phyloP scores from a whole-genome alignment of 106 monocot species.

The Chionographis japonica region DNA sequence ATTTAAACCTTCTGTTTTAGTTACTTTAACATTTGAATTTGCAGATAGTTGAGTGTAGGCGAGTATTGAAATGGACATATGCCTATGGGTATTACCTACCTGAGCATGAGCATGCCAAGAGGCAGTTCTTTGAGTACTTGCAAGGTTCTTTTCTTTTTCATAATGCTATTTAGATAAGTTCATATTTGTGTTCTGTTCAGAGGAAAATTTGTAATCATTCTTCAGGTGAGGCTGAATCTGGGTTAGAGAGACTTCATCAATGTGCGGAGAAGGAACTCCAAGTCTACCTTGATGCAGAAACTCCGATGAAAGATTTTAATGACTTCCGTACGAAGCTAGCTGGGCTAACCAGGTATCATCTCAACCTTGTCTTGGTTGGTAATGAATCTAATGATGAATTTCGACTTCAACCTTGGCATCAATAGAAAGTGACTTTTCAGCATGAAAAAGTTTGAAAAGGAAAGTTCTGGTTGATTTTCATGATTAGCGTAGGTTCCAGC shows the following conservation, averaged over 20 bases:
- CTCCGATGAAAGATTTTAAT: conserved; percentile 71
- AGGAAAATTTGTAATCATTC: conserved; percentile 6
- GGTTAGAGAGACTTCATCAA: conserved; percentile 92
- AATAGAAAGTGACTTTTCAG: too few species aligned
- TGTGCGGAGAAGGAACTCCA: conserved; percentile 98
- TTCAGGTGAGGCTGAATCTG: conserved; percentile 97
- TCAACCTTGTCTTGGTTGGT: neutral
- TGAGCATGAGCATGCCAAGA: conserved; percentile 89
- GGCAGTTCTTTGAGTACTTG: conserved; percentile 93
- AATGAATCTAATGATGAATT: too few species aligned
- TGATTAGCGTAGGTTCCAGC: too few species aligned
- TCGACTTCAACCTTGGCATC: too few species aligned
- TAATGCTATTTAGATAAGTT: neutral
- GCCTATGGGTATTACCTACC: conserved; percentile 96
- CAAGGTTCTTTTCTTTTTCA: conserved; percentile 56
- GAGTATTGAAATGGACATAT: conserved; percentile 98
- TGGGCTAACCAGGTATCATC: conserved; percentile 77
- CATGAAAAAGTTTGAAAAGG: too few species aligned
- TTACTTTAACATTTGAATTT: neutral
- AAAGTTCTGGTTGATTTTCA: too few species aligned
- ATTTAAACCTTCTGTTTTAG: neutral
- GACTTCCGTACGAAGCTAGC: conserved; percentile 87
- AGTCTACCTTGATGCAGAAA: conserved; percentile 48
- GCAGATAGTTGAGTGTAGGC: conserved; percentile 96
- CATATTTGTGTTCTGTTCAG: neutral